Percentiles rank a stretch among this genome's conserved stretches.
Conservation (phyloP, 2,329 filamentous ascomycete species). For the Microcera coccophila region DNA sequence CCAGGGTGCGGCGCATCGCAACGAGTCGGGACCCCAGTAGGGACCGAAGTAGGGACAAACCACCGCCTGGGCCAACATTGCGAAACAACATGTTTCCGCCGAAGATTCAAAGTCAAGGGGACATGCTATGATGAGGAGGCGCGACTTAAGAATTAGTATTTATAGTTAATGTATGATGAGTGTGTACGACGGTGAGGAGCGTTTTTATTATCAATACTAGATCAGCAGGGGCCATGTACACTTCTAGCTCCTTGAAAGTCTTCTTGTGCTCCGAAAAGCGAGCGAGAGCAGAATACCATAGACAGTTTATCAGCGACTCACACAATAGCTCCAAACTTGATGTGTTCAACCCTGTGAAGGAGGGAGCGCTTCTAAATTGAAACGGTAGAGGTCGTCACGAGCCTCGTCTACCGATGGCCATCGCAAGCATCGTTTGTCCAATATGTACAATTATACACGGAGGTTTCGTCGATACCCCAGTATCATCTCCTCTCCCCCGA, state of each 20-base stretch:
- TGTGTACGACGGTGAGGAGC: background rate
- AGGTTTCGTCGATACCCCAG: conserved; percentile 16
- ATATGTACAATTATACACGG: conserved; percentile 26
- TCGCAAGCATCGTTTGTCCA: conserved; percentile 22
- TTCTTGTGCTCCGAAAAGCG: background rate
- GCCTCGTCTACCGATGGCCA: too few species aligned
- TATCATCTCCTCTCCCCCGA: conserved; percentile 14
- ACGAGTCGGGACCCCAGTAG: conserved; percentile 33
- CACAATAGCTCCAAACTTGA: too few species aligned
- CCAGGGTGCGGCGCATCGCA: conserved; percentile 30
- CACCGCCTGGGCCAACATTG: conserved; percentile 40
- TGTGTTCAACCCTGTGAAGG: too few species aligned
- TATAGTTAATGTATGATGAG: background rate
- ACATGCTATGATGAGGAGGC: conserved; percentile 30
- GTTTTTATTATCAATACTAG: background rate
- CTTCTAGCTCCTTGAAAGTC: background rate
- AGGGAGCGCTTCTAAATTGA: too few species aligned
- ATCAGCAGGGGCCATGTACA: background rate
- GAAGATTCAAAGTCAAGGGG: conserved; percentile 33
- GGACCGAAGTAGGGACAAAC: conserved; percentile 30
- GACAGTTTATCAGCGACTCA: background rate
- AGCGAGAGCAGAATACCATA: background rate
- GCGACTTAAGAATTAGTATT: background rate
- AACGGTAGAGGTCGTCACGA: too few species aligned
- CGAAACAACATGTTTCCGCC: conserved; percentile 35